Evolutionary conservation across 352 stramenopile species (phyloP), one percentile per base, ranked within the genome.

Genomic region (Pythium monospermum): DNA sequence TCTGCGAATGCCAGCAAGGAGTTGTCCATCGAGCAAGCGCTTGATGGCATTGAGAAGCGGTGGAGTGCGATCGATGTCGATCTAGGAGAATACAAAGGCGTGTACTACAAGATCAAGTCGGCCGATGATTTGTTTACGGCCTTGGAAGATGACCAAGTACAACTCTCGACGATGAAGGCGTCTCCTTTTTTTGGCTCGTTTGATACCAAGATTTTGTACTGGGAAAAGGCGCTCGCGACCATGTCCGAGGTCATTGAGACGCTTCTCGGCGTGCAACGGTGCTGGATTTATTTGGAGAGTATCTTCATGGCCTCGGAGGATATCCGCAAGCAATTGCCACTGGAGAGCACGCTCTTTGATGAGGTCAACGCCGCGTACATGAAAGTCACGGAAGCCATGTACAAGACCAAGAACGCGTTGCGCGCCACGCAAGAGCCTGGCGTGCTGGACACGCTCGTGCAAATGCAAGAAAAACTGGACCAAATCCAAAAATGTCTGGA

Each of bases 241-340:
- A 79, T 97, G 37, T 96, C 84, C 0, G 91, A 98, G 54, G 87
- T 97, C 5, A 79, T 97, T 25, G 89, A 97, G 49, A 93, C 76
- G 1, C 40, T 94, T 15, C 66, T 97, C 7, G 73, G 69, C 7
- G 90, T 98, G 13, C 91, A 98, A 52, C 83, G 87, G 1, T 97
- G 93, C 57, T 98, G 91, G 91, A 97, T 97, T 16, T 98, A 97
- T 57, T 56, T 98, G 33, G 92, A 98, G 67, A 94, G 69, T 41
- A 98, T 98, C 31, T 98, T 98, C 56, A 97, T 97, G 86, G 89
- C 86, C 1, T 95, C 79, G 2, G 91, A 96, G 58, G 91, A 98
- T 71, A 98, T 97, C 56, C 85, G 83, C 8, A 97, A 96, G 69
- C 91, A 98, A 58, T 63, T 98, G 13, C 91, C 91, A 11, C 47